Evolutionary conservation across 495 filamentous ascomycete species (phyloP).

Genomic region (Xylaria acuta): DNA sequence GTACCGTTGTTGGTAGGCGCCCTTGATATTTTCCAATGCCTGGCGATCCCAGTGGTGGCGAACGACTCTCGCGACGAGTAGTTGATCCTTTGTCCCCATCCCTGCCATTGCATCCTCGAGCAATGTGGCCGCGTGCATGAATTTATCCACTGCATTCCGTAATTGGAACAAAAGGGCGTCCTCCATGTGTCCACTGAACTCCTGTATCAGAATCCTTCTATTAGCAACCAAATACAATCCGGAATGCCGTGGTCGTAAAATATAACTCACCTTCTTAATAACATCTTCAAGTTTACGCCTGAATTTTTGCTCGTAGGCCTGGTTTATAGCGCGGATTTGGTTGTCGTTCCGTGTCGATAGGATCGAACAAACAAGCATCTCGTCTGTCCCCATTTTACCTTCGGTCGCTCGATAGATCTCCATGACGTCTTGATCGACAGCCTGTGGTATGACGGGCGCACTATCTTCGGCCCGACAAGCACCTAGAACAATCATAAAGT

Average conservation of each 20-base stretch:
- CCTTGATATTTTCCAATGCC: conserved; percentile 74
- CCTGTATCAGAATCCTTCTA: conserved; percentile 42
- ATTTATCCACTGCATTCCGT: conserved; percentile 75
- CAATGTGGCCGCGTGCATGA: conserved; percentile 77
- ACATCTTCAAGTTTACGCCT: conserved; percentile 70
- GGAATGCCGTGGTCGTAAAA: neutral
- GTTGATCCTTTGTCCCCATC: conserved; percentile 81
- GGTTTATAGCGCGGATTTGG: conserved; percentile 80
- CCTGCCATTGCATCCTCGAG: conserved; percentile 89
- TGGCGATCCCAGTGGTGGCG: conserved; percentile 78
- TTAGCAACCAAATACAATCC: neutral
- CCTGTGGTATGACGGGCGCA: conserved; percentile 69
- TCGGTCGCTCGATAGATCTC: conserved; percentile 77
- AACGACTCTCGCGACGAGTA: conserved; percentile 75
- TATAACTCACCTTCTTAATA: conserved; percentile 63
- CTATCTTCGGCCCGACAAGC: conserved; percentile 77
- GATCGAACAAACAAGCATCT: conserved; percentile 76
- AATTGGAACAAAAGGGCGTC: conserved; percentile 81
- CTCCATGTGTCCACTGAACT: conserved; percentile 94
- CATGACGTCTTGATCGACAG: conserved; percentile 73
- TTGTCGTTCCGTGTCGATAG: conserved; percentile 74
- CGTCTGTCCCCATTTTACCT: conserved; percentile 72
- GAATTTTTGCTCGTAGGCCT: conserved; percentile 72
- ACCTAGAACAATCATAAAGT: conserved; percentile 79
- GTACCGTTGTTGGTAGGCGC: conserved; percentile 71